Evolutionary conservation across 371 early-diverging fungal species (phyloP).

Genomic region (Dinochytrium kinnereticum): DNA sequence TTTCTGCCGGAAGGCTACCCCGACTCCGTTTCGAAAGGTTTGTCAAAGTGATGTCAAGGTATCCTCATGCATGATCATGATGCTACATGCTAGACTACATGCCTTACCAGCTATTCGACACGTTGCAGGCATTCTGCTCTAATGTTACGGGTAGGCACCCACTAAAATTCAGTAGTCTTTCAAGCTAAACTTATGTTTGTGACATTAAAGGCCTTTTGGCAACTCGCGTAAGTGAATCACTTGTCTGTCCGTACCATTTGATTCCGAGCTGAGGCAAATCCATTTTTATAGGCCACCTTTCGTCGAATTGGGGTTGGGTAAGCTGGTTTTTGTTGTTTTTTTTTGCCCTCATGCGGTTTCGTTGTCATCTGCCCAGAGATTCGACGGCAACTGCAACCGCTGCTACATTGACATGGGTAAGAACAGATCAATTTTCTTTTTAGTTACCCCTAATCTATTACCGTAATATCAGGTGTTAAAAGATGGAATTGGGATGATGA

Average conservation of each 20-base stretch:
- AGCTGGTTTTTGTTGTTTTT: not conserved
- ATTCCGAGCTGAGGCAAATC: not conserved
- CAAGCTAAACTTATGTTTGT: not conserved
- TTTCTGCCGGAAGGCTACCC: slow-evolving; percentile 46
- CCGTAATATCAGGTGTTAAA: slow-evolving; percentile 9
- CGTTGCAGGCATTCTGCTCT: slow-evolving; percentile 38
- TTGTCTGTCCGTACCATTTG: too few relatives aligned
- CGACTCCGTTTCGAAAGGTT: slow-evolving; percentile 27
- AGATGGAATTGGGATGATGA: slow-evolving; percentile 43
- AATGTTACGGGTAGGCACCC: slow-evolving; percentile 21
- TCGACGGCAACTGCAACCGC: slow-evolving; percentile 35
- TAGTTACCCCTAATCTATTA: not conserved
- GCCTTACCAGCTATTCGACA: slow-evolving; percentile 43
- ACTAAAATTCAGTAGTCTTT: not conserved
- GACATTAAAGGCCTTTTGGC: not conserved
- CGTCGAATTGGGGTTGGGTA: slow-evolving; percentile 34
- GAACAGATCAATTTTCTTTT: not conserved
- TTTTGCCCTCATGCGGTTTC: not conserved
- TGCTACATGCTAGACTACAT: slow-evolving; percentile 45
- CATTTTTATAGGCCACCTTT: slow-evolving; percentile 27
- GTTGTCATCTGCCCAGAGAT: slow-evolving; percentile 13
- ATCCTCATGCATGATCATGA: too few relatives aligned
- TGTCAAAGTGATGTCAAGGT: not conserved
- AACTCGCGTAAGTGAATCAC: not conserved
- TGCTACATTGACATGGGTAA: slow-evolving; percentile 38